Base-by-base conservation (phyloP, 495 filamentous ascomycete species). In the Cenococcum geophilum region DNA sequence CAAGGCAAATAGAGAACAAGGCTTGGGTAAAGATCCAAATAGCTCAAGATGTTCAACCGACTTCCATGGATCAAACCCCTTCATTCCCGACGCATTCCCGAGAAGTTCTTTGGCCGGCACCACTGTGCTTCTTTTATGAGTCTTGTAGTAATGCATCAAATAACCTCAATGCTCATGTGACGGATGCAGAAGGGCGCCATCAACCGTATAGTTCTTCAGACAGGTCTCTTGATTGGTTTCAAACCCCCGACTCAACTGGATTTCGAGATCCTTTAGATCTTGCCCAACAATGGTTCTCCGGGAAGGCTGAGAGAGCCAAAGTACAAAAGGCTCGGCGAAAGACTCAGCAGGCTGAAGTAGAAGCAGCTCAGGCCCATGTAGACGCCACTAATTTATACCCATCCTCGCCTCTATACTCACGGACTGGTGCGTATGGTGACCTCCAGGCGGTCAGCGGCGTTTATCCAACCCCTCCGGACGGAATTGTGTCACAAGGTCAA, bases 391-490 rank as follows among this genome's bases (percentile, higher is more conserved):
- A 50, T 16, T 45, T 68, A n/a, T 58, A 53, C 36, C 62, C 68
- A 37, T 65, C 68, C 8, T 70, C 68, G 16, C 66, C 65, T n/a
- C 36, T 70, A 27, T 63, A 70, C 42, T 58, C 60, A 25, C 57
- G 65, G 12, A 57, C 62, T n/a, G 63, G 61, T n/a, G 56, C 49
- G 0, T 69, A 64, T 53, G 67, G 62, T 5, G 68, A 69, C 51
- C 18, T 68, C 11, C 60, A 66, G 45, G 37, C 61, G 0, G 61
- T 51, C 11, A 61, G 55, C n/a, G 66, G 86, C 12, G 84, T 96
- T 54, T 96, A 96, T 71, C 91, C 88, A 8, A 96, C 91, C 4
- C 91, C 91, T 25, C 91, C 91, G 47, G 91, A 95, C 70, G 88
- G 82, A 10, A 73, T 87, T 48, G 78, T 81, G 34, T 72, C 77